These are phyloP conservation scores for Candida chauliodis DNA, from an alignment of 805 yeast species.

Conservation along the genomic window DNA sequence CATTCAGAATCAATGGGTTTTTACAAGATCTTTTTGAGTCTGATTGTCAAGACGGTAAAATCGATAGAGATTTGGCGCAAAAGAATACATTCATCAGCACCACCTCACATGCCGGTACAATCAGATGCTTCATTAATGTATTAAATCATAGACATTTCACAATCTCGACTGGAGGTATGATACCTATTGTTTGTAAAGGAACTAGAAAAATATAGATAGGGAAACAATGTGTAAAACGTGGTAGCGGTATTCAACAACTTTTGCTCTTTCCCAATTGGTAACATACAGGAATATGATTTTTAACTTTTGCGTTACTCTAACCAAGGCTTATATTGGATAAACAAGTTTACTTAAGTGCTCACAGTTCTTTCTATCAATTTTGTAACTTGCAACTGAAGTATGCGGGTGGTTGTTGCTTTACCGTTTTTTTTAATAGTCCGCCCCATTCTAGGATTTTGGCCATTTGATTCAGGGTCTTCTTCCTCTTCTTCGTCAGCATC, in stretches of 20 bases:
- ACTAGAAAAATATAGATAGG: constrained; percentile 2
- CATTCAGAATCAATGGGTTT: constrained; percentile 44
- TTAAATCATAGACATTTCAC: constrained; percentile 53
- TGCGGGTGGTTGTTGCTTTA: too few species aligned
- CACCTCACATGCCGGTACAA: constrained; percentile 54
- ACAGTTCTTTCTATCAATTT: too few species aligned
- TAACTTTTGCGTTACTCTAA: too few species aligned
- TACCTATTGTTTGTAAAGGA: constrained; percentile 53
- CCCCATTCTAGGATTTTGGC: constrained; percentile 8
- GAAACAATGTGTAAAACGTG: neutral
- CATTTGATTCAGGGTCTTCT: constrained; percentile 7
- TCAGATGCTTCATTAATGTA: constrained; percentile 43
- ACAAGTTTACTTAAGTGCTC: too few species aligned
- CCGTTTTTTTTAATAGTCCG: too few species aligned
- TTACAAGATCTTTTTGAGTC: constrained; percentile 30
- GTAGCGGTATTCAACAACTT: too few species aligned
- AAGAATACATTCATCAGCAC: constrained; percentile 31
- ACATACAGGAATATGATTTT: too few species aligned
- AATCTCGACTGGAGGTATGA: constrained; percentile 64
- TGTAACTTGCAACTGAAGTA: too few species aligned
- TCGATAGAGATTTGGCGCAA: constrained; percentile 12
- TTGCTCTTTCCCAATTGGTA: too few species aligned
- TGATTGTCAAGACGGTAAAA: constrained; percentile 14
- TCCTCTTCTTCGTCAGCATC: neutral
- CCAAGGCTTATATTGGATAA: too few species aligned